phyloP scores from a whole-genome alignment of 2,329 filamentous ascomycete genomes.

The Cladophialophora bantiana region DNA sequence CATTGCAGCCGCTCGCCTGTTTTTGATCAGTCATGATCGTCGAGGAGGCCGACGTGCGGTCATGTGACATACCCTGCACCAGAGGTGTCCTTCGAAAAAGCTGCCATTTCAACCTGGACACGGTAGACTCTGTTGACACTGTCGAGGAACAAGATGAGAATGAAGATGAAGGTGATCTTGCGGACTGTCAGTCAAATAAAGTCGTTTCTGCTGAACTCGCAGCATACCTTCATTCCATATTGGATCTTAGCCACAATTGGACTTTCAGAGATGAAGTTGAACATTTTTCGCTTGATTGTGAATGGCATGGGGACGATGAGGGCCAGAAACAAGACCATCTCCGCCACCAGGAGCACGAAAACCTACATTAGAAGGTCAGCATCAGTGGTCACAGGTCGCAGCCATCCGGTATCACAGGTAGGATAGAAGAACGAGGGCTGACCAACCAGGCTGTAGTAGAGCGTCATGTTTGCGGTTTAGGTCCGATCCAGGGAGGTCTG shows the following conservation, averaged over 20 bases:
- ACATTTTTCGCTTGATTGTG: conserved; percentile 81
- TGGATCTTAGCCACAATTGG: conserved; percentile 87
- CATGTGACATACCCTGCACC: conserved; percentile 57
- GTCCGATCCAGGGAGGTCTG: neutral
- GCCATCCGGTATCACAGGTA: neutral
- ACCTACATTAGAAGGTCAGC: conserved; percentile 47
- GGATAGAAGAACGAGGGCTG: too few species aligned
- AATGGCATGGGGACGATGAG: conserved; percentile 83
- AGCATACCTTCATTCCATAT: conserved; percentile 84
- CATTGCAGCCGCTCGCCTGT: conserved; percentile 70
- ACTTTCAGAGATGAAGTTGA: conserved; percentile 94
- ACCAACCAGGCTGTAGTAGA: conserved; percentile 64
- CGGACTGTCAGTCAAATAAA: conserved; percentile 30
- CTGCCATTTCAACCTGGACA: conserved; percentile 85
- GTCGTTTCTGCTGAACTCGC: neutral
- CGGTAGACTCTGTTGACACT: conserved; percentile 96
- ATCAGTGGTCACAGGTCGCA: conserved; percentile 23
- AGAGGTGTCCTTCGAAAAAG: conserved; percentile 69
- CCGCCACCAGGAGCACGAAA: conserved; percentile 57
- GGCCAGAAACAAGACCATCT: conserved; percentile 59
- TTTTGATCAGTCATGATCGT: conserved; percentile 10
- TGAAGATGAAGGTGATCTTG: conserved; percentile 97
- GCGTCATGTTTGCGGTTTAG: conserved; percentile 64
- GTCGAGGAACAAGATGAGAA: conserved; percentile 96
- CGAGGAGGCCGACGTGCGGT: conserved; percentile 26